Conservation (phyloP, 306 rosid genomes). For the Ceratonia siliqua region DNA sequence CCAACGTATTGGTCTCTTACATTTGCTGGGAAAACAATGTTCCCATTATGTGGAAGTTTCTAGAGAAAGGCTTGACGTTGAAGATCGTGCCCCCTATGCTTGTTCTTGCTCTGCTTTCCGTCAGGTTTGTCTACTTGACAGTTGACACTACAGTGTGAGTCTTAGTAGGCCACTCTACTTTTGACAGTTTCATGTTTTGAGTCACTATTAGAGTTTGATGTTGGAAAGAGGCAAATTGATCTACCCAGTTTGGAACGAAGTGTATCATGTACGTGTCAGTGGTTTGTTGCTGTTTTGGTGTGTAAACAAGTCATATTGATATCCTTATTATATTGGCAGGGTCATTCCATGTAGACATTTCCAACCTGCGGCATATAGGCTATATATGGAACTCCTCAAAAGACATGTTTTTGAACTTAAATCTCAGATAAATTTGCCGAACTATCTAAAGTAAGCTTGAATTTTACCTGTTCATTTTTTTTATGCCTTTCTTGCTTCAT, state of each 20-base stretch:
- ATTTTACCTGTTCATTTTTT: not conserved
- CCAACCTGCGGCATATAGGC: constrained; percentile 76
- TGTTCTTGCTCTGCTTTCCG: constrained; percentile 80
- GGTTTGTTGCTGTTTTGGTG: not conserved
- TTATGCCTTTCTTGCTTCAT: not conserved
- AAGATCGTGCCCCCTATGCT: constrained; percentile 81
- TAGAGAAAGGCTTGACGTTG: constrained; percentile 69
- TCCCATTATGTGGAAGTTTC: constrained; percentile 89
- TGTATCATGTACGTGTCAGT: too few species aligned
- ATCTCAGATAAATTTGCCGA: constrained; percentile 51
- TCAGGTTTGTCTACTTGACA: constrained; percentile 62
- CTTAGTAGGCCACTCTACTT: too few species aligned
- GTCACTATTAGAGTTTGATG: too few species aligned
- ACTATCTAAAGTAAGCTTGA: constrained; percentile 50
- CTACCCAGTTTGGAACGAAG: too few species aligned
- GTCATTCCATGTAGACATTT: constrained; percentile 65
- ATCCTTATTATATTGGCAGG: constrained; percentile 38
- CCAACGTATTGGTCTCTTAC: constrained; percentile 68
- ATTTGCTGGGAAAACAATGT: constrained; percentile 96
- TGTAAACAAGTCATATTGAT: not conserved
- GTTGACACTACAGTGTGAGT: too few species aligned
- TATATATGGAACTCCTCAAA: constrained; percentile 73
- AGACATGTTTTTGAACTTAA: constrained; percentile 62
- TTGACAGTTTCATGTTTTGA: too few species aligned
- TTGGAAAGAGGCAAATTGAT: too few species aligned